phyloP scores from a whole-genome alignment of 2,329 filamentous ascomycete genomes.

The Calycina herbarum region DNA sequence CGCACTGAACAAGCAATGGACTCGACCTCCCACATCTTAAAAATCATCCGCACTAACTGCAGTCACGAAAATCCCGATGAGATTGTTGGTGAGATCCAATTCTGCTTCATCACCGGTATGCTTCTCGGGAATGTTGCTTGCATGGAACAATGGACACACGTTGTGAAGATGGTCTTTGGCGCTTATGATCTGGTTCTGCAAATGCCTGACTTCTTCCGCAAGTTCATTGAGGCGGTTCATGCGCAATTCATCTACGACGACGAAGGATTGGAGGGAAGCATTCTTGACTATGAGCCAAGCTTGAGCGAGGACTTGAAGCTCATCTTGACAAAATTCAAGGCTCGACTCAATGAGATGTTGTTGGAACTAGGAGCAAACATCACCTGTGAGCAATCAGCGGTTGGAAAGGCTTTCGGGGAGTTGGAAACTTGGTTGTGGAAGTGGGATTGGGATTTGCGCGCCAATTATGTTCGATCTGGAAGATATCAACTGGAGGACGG shows the following conservation, averaged over 20 bases:
- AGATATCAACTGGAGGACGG: constrained; percentile 54
- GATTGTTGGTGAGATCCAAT: constrained; percentile 60
- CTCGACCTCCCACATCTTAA: constrained; percentile 49
- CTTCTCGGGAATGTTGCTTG: constrained; percentile 59
- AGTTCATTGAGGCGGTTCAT: constrained; percentile 52
- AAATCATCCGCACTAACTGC: constrained; percentile 40
- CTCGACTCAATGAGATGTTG: constrained; percentile 51
- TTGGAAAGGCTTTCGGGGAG: constrained; percentile 49
- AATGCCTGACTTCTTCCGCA: constrained; percentile 46
- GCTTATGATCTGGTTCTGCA: constrained; percentile 47
- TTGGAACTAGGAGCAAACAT: constrained; percentile 39
- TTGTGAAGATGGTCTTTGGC: constrained; percentile 53
- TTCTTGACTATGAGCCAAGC: constrained; percentile 38
- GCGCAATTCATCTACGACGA: constrained; percentile 57
- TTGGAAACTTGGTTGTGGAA: constrained; percentile 50
- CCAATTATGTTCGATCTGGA: constrained; percentile 50
- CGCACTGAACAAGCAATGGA: constrained; percentile 49
- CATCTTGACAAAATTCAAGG: constrained; percentile 55
- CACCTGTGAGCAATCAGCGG: constrained; percentile 44
- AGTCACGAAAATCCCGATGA: constrained; percentile 42
- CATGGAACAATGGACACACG: constrained; percentile 62
- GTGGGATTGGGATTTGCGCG: constrained; percentile 56
- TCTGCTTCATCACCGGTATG: constrained; percentile 58
- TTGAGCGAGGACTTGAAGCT: constrained; percentile 43
- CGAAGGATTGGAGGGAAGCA: constrained; percentile 48